Conservation (phyloP, 352 stramenopile species). For the Globisporangium cederbergense region DNA sequence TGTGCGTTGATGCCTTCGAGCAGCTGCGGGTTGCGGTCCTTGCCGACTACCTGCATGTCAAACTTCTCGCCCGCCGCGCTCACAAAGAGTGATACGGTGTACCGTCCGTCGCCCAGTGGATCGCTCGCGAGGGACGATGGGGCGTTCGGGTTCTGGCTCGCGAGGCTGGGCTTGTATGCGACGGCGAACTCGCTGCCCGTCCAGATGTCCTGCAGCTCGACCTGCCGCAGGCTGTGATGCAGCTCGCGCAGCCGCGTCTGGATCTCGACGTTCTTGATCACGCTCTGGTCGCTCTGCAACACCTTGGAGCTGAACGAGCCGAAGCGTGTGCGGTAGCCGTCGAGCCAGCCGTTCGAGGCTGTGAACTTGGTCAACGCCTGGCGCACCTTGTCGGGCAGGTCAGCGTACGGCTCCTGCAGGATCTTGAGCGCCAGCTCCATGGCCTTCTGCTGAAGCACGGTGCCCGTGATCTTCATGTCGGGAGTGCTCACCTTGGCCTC, state of each 20-base stretch:
- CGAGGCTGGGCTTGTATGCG: conserved; percentile 39
- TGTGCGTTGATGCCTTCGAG: conserved; percentile 65
- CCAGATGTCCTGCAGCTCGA: conserved; percentile 80
- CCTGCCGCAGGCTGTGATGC: conserved; percentile 56
- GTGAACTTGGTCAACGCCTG: conserved; percentile 73
- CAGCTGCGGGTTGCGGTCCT: conserved; percentile 51
- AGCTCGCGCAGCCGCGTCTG: conserved; percentile 82
- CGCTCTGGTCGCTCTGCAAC: conserved; percentile 40
- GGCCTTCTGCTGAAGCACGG: conserved; percentile 77
- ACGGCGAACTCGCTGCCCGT: conserved; percentile 74
- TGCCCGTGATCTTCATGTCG: conserved; percentile 77
- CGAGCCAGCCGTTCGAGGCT: conserved; percentile 81
- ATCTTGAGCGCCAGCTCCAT: conserved; percentile 83
- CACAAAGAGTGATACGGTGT: conserved; percentile 76
- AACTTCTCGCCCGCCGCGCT: conserved; percentile 76
- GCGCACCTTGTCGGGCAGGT: conserved; percentile 70
- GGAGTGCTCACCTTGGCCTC: conserved; percentile 78
- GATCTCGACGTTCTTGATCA: conserved; percentile 84
- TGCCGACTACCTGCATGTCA: conserved; percentile 80
- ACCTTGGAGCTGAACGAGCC: conserved; percentile 82
- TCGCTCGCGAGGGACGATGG: neutral
- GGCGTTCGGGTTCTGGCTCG: conserved; percentile 9
- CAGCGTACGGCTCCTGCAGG: conserved; percentile 59
- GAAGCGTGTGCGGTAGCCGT: conserved; percentile 82
- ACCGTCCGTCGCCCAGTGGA: conserved; percentile 31